Percentiles rank a stretch among this genome's conserved stretches.
Evolutionary conservation across 2,329 filamentous ascomycete species (phyloP).

Genomic region (Cytospora chrysosperma): DNA sequence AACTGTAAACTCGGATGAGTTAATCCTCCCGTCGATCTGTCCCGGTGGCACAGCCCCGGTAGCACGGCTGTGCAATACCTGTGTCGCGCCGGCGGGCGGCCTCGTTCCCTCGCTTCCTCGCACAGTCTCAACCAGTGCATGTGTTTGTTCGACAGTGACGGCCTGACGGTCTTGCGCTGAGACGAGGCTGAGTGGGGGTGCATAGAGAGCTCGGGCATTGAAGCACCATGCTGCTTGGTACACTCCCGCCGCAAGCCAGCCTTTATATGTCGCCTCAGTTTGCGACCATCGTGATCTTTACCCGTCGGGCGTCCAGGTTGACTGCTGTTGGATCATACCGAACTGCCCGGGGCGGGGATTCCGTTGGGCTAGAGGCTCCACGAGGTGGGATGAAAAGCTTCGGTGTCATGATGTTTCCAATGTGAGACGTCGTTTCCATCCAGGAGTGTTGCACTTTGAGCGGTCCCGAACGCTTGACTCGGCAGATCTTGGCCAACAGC

Average conservation of each 20-base stretch:
- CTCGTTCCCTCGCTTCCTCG: neutral
- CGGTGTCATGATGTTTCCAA: conserved; percentile 8
- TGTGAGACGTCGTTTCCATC: neutral
- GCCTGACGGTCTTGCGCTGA: neutral
- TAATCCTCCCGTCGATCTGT: neutral
- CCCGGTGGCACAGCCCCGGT: neutral
- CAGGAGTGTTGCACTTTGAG: conserved; percentile 18
- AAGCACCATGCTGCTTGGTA: neutral
- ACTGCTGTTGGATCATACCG: neutral
- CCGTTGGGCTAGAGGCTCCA: neutral
- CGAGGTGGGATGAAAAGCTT: neutral
- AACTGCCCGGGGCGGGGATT: neutral
- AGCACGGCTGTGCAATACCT: neutral
- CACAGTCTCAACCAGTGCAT: neutral
- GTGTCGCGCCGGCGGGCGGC: neutral
- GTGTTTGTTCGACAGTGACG: neutral
- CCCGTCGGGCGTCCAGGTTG: neutral
- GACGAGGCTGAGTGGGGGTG: neutral
- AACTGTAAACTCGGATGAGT: neutral
- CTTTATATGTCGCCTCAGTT: neutral
- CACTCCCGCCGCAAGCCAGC: neutral
- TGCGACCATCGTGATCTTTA: neutral
- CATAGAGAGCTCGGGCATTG: neutral
- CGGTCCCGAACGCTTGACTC: conserved; percentile 12
- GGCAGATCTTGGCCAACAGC: conserved; percentile 7